Base-by-base conservation (phyloP, 2,329 filamentous ascomycete genomes). In the Botrytis elliptica region DNA sequence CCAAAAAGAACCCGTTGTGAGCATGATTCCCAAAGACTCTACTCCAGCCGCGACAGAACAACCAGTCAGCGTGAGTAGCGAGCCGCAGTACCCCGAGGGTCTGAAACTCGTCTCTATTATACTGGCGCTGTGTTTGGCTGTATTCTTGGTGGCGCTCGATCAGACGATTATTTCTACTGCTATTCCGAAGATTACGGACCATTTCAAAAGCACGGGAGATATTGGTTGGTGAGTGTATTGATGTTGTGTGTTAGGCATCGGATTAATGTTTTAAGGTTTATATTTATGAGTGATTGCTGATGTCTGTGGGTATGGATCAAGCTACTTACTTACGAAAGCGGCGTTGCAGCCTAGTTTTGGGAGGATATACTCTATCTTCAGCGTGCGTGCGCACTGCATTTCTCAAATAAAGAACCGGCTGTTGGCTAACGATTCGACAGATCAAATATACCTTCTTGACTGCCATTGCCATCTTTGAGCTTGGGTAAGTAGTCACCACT, bases 151-250 rank as follows among this genome's bases (percentile, higher is more conserved):
- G 42, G 77, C 78, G 20, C 46, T 78, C 46, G 80, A 82, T 74
- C 79, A 80, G 74, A 81, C 80, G 5, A 81, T 81, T 71, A 81
- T 81, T 72, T 80, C 82, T 3, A 83, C 82, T 3, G 82, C 82
- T 33, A 83, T 83, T 67, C 82, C 82, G 10, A 81, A 82, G 64
- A 83, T 83, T 71, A 83, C 82, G 1, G 79, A 82, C 75, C 77
- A 82, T 36, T 82, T 83, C 76, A 79, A 84, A 42, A 80, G 82
- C 60, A 78, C 85, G 0, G 78, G 81, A 20, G 84, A 85, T 75
- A 82, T 86, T 29, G 84, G 83, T 55, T 86, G 84, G 84, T 85
- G 2, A 82, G 80, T 73, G 81, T 81, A 40, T 25, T 36, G 33
- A 12, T 33, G 18, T 22, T 60, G 57, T 36, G 55, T 60, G 33